Evolutionary conservation across 306 rosid genomes (phyloP).

Genomic region (Macrotyloma uniflorum): DNA sequence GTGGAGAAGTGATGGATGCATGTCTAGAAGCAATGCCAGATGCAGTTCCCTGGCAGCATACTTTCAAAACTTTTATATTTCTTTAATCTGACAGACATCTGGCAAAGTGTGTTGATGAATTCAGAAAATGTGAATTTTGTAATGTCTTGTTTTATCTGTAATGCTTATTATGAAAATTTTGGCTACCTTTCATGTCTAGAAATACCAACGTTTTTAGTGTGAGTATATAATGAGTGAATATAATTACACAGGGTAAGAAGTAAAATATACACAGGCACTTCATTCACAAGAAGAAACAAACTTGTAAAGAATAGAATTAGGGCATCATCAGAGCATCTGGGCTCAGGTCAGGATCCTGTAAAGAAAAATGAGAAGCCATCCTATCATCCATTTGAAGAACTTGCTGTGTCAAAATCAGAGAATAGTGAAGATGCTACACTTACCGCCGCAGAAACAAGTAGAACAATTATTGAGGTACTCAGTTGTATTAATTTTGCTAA

Average conservation of each 20-base stretch:
- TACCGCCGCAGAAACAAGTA: slow-evolving; percentile 76
- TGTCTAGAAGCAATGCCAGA: neutral
- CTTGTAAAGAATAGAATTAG: slow-evolving; percentile 60
- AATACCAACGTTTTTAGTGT: neutral
- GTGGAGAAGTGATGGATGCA: slow-evolving; percentile 4
- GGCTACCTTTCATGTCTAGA: slow-evolving; percentile 23
- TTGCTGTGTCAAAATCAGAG: slow-evolving; percentile 53
- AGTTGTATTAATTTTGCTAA: slow-evolving; percentile 31
- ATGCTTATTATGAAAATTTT: neutral
- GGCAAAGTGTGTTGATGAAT: neutral
- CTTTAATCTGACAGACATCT: slow-evolving; percentile 10
- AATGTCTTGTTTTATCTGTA: neutral
- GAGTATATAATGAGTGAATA: slow-evolving; percentile 22
- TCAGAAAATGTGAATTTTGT: slow-evolving; percentile 17
- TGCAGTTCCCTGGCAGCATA: slow-evolving; percentile 15
- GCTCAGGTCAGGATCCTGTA: slow-evolving; percentile 73
- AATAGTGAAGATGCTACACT: slow-evolving; percentile 65
- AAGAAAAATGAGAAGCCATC: slow-evolving; percentile 67
- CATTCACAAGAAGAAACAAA: slow-evolving; percentile 53
- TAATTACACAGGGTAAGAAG: slow-evolving; percentile 58
- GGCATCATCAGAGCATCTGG: slow-evolving; percentile 63
- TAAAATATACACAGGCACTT: slow-evolving; percentile 45
- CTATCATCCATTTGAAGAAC: slow-evolving; percentile 93
- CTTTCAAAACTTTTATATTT: neutral
- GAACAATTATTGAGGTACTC: slow-evolving; percentile 90